Conservation (phyloP, 371 early-diverging fungal species). For the Blakeslea trispora region DNA sequence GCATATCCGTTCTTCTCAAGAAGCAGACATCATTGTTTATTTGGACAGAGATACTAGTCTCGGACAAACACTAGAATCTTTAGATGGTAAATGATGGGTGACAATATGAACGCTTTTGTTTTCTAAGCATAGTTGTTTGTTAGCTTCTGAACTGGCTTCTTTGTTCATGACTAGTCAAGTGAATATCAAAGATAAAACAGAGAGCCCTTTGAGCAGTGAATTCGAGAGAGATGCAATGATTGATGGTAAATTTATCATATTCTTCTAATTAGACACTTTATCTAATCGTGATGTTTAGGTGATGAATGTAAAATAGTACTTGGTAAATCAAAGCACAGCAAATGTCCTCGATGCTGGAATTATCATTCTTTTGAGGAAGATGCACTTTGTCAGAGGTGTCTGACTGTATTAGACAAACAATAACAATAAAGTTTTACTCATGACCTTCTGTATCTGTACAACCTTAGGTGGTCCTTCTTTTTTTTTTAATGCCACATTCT, state of each 20-base stretch:
- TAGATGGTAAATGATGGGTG: constrained; percentile 28
- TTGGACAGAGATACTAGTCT: constrained; percentile 20
- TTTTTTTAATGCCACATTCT: constrained; percentile 6
- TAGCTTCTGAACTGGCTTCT: constrained; percentile 38
- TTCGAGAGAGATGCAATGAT: constrained; percentile 27
- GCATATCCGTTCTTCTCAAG: constrained; percentile 58
- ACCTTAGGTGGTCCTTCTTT: constrained; percentile 7
- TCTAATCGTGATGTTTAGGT: constrained; percentile 6
- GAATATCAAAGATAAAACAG: constrained; percentile 20
- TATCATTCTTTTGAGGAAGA: constrained; percentile 40
- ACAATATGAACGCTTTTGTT: too few relatives aligned
- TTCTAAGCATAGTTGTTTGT: not conserved
- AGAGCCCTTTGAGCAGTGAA: constrained; percentile 3
- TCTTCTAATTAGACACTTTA: not conserved
- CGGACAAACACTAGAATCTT: constrained; percentile 23
- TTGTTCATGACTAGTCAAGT: constrained; percentile 58
- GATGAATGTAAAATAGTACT: constrained; percentile 34
- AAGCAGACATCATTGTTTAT: constrained; percentile 51
- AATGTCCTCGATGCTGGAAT: constrained; percentile 61
- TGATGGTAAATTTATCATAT: constrained; percentile 18
- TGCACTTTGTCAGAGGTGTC: constrained; percentile 45
- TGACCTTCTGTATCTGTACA: too few relatives aligned
- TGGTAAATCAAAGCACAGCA: constrained; percentile 30
- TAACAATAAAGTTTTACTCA: too few relatives aligned
- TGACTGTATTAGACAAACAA: constrained; percentile 25